Evolutionary conservation across 2,329 filamentous ascomycete genomes (phyloP), one percentile per base, ranked within the genome.

Genomic region (Bipolaris bicolor): DNA sequence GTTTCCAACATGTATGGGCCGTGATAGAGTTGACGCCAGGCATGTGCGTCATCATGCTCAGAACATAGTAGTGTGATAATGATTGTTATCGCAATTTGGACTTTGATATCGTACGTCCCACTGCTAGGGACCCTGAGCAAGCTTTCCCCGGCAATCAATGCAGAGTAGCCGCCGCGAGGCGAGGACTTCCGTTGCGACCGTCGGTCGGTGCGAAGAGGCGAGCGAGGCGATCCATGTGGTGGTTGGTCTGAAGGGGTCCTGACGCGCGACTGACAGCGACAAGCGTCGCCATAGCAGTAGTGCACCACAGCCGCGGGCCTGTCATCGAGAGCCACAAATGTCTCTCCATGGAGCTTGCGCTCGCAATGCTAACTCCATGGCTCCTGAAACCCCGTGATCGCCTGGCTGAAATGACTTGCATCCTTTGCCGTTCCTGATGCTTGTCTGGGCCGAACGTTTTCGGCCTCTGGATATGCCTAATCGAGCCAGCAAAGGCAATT

Each of bases 251-350:
- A 52, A 66, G 51, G 61, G 61, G 63, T 60, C 64, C 69, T 65
- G 65, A 64, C 62, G 63, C 62, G 59, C 65, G 58, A 74, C 64
- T 75, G 69, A 69, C 72, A 70, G 63, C 61, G 57, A 65, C 65
- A 72, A 67, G 70, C 64, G 68, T 70, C 52, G 24, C 46, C 24
- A 58, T 64, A 53, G 43, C 26, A 31, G 43, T 31, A 20, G 63
- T 57, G 68, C 62, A 66, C 71, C 68, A 66, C 47, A 58, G 44
- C 52, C 52, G 66, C 60, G 67, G 71, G 69, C 64, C 67, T 73
- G 68, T 68, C 69, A 69, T 57, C 69, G 57, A 55, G 61, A 70
- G 69, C 70, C 71, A 74, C 66, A 70, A 52, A 48, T 47, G 18
- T 41, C 29, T 10, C 29, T 31, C 29, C 29, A 31, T 31, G 29